phyloP scores from a whole-genome alignment of 441 rosid species.

The Adansonia gregorii region DNA sequence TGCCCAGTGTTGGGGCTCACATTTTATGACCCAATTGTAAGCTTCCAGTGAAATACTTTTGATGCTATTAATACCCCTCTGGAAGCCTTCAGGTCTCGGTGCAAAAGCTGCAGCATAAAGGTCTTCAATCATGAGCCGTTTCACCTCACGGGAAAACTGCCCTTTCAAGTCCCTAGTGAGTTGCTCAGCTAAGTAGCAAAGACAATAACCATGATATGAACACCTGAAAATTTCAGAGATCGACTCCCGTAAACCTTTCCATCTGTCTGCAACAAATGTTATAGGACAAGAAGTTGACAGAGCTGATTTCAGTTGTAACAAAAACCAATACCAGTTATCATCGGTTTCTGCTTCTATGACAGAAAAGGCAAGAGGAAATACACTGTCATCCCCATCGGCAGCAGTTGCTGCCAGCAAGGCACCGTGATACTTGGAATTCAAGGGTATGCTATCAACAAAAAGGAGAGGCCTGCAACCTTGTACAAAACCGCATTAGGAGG shows the following conservation, averaged over 20 bases:
- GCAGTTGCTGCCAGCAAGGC: conserved; percentile 81
- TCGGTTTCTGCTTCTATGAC: conserved; percentile 78
- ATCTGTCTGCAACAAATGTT: conserved; percentile 83
- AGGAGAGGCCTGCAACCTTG: conserved; percentile 89
- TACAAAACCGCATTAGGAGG: conserved; percentile 72
- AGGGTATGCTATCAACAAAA: conserved; percentile 76
- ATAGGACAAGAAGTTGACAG: conserved; percentile 60
- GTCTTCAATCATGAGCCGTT: conserved; percentile 74
- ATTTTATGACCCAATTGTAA: conserved; percentile 75
- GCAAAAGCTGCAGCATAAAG: conserved; percentile 76
- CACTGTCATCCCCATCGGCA: conserved; percentile 79
- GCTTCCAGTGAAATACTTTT: conserved; percentile 80
- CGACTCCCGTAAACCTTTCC: conserved; percentile 70
- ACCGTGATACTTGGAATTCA: conserved; percentile 95
- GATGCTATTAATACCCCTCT: conserved; percentile 66
- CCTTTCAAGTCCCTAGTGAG: conserved; percentile 83
- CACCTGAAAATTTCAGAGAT: conserved; percentile 63
- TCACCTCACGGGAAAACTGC: conserved; percentile 88
- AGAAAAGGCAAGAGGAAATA: conserved; percentile 84
- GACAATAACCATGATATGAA: conserved; percentile 76
- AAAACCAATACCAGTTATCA: conserved; percentile 93
- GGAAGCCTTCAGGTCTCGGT: conserved; percentile 61
- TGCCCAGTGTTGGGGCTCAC: conserved; percentile 91
- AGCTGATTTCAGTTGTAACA: conserved; percentile 72
- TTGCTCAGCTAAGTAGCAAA: conserved; percentile 70